Evolutionary conservation across 2,329 filamentous ascomycete genomes (phyloP).

Genomic region (Verticillium nubilum): DNA sequence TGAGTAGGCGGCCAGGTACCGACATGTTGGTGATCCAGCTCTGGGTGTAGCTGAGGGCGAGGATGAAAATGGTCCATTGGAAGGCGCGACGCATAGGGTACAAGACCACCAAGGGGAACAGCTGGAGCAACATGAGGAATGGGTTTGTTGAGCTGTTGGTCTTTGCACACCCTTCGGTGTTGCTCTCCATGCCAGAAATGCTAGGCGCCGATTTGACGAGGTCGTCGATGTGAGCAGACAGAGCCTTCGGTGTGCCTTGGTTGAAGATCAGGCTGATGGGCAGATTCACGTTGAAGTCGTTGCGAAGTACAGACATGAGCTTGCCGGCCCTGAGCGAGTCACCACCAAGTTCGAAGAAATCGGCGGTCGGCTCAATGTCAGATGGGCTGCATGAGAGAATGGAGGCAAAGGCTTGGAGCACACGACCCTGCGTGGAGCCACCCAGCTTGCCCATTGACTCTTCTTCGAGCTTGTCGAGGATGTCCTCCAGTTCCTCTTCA

Average conservation of each 20-base stretch:
- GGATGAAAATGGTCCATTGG: constrained; percentile 48
- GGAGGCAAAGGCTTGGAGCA: constrained; percentile 38
- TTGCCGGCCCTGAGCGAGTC: constrained; percentile 49
- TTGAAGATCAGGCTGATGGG: constrained; percentile 48
- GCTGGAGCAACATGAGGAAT: constrained; percentile 41
- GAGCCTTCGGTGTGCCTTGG: constrained; percentile 34
- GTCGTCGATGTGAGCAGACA: constrained; percentile 33
- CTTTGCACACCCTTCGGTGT: constrained; percentile 25
- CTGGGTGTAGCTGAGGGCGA: constrained; percentile 35
- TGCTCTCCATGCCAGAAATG: not conserved
- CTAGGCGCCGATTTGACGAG: constrained; percentile 7
- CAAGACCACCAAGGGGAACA: constrained; percentile 41
- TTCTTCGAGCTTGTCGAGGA: constrained; percentile 19
- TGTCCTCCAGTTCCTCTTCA: constrained; percentile 25
- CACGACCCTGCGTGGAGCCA: constrained; percentile 26
- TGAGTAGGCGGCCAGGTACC: constrained; percentile 40
- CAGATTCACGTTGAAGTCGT: constrained; percentile 40
- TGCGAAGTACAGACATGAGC: constrained; percentile 44
- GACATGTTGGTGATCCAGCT: constrained; percentile 30
- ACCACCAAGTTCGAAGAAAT: constrained; percentile 49
- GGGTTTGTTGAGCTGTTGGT: constrained; percentile 44
- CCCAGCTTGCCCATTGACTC: constrained; percentile 9
- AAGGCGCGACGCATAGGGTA: constrained; percentile 45
- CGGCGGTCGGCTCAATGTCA: constrained; percentile 33
- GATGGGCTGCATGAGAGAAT: constrained; percentile 32